phyloP scores from a whole-genome alignment of 352 stramenopile genomes.

The Globisporangium cylindrosporum region DNA sequence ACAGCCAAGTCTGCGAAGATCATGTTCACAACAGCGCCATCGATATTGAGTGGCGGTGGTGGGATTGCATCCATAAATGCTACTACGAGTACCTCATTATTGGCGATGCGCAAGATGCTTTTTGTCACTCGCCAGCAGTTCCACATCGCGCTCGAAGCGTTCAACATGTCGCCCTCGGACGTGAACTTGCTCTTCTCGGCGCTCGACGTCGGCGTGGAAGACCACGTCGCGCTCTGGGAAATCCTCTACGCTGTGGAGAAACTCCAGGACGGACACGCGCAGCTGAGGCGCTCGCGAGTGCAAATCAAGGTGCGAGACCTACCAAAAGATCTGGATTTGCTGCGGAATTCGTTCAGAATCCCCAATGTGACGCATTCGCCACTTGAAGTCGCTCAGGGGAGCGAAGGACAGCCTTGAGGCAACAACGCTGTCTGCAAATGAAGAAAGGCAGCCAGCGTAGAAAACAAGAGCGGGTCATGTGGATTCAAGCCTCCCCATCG shows the following conservation, averaged over 20 bases:
- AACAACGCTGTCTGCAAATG: neutral
- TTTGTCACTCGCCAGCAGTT: constrained; percentile 55
- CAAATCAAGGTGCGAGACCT: constrained; percentile 37
- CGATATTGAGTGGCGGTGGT: neutral
- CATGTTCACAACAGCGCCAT: constrained; percentile 2
- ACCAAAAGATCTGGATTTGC: constrained; percentile 35
- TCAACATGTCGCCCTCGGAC: constrained; percentile 38
- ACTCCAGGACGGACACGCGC: constrained; percentile 45
- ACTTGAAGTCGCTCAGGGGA: neutral
- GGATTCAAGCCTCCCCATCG: neutral
- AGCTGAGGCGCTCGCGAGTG: constrained; percentile 42
- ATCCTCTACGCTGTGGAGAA: constrained; percentile 39
- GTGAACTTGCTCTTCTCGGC: constrained; percentile 65
- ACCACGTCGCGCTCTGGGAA: constrained; percentile 48
- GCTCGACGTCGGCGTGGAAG: constrained; percentile 49
- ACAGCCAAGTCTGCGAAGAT: neutral
- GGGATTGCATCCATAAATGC: neutral
- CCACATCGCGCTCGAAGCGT: constrained; percentile 55
- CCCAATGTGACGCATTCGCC: constrained; percentile 10
- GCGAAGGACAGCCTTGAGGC: neutral
- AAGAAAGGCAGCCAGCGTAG: neutral
- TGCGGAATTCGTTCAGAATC: constrained; percentile 23
- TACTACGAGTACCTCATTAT: constrained; percentile 14
- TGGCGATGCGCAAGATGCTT: constrained; percentile 30
- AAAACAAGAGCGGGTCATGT: neutral